phyloP scores from a whole-genome alignment of 2,329 filamentous ascomycete genomes.

The Cordyceps tenuipes region DNA sequence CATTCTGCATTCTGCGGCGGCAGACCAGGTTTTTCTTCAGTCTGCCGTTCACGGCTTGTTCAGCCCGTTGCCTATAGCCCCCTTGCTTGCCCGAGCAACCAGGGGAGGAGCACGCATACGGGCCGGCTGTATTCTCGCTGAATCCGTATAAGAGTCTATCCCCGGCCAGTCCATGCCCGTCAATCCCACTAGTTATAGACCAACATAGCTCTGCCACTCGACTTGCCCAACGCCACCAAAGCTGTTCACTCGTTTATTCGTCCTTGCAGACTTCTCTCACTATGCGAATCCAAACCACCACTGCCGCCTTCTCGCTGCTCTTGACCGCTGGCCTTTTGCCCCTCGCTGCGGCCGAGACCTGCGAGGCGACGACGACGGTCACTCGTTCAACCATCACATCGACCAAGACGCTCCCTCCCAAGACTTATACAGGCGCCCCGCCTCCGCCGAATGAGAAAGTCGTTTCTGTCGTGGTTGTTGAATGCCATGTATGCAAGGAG shows the following conservation, averaged over 20 bases:
- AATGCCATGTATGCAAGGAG: background rate
- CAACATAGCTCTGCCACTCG: background rate
- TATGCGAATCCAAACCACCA: background rate
- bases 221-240: background rate
- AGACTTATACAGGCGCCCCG: background rate
- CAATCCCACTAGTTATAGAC: background rate
- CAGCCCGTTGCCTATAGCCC: background rate
- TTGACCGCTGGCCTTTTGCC: background rate
- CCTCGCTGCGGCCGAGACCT: background rate
- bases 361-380: background rate
- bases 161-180: background rate
- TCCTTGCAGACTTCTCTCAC: background rate
- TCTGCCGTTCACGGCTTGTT: background rate
- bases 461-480: background rate
- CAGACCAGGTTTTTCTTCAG: background rate
- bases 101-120: no score
- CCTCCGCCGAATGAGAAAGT: no score
- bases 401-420: background rate
- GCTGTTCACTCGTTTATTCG: background rate
- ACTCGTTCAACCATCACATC: background rate
- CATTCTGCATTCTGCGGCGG: background rate
- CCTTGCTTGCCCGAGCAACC: no score
- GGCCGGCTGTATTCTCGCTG: no score
- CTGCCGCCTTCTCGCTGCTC: slow-evolving; percentile 1
- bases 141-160: slow-evolving; percentile 6